Base-by-base conservation (phyloP, 768 basidiomycete species). In the Cyathus striatus region DNA sequence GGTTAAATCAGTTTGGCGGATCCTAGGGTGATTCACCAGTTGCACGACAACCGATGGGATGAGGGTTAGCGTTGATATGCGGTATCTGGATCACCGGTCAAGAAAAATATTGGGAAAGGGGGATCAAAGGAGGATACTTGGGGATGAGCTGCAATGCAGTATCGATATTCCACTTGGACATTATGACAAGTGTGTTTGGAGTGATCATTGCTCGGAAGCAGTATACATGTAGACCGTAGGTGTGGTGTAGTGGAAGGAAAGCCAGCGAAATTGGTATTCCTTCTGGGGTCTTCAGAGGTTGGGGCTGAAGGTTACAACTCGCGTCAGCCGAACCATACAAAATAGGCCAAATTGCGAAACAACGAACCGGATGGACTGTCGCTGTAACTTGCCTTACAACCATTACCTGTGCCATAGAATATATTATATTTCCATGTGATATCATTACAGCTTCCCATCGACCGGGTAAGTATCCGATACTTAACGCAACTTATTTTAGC, bases 31-130 rank as follows among this genome's bases (percentile, higher is more conserved):
- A 48, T 79, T 74, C 2, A 83, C 73, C 6, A 88, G 63, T 49
- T 85, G 84, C 50, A 84, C 76, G 0, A 82, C 59, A 21, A 81
- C 60, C 0, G 85, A 85, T 1, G 86, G 86, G 7, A 87, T 73
- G 1, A 84, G 53, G 4, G 54, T 50, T 0, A 86, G 41, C 14
- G 56, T 43, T 0, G 79, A 75, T 0, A 84, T 63, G 30, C 68
- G 70, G 47, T 79, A 80, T 50, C 85, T 87, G 14, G 23, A 20
- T 4, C 3, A 40, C 25, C n/a, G 23, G 23, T 23, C 30, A n/a
- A n/a, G 14, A 16, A 34, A n/a, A n/a, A n/a, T n/a, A n/a, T n/a
- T n/a, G n/a, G n/a, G n/a, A n/a, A n/a, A n/a, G n/a, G n/a, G n/a
- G n/a, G n/a, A n/a, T n/a, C n/a, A n/a, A n/a, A n/a, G n/a, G n/a